Conservation (phyloP, 352 stramenopile species). For the Globisporangium orthogonon region DNA sequence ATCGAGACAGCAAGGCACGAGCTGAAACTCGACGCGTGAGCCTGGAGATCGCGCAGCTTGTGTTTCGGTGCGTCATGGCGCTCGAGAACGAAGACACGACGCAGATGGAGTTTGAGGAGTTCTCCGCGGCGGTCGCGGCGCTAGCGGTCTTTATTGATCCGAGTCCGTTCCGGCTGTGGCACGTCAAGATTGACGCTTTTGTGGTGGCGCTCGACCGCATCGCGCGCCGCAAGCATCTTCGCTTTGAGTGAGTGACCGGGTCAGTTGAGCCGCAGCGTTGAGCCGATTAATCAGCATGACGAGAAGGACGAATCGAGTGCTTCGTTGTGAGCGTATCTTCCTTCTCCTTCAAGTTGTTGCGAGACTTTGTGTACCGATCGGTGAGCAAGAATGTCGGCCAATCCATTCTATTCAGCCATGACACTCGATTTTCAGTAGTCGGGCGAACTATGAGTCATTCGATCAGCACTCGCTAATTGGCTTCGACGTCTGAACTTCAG, state of each 20-base stretch:
- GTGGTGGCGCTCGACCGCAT: slow-evolving; percentile 17
- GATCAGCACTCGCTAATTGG: not conserved
- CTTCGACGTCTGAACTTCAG: not conserved
- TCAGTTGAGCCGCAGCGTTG: too few species aligned
- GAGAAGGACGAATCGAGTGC: too few species aligned
- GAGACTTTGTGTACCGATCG: too few species aligned
- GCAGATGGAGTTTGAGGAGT: slow-evolving; percentile 63
- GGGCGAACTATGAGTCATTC: not conserved
- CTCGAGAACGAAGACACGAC: slow-evolving; percentile 43
- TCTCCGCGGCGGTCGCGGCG: slow-evolving; percentile 34
- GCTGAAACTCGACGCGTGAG: not conserved
- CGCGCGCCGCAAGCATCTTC: slow-evolving; percentile 2
- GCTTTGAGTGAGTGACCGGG: slow-evolving; percentile 14
- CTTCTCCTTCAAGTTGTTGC: too few species aligned
- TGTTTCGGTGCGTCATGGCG: slow-evolving; percentile 46
- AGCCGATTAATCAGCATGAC: too few species aligned
- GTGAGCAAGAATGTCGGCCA: too few species aligned
- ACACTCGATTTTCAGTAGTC: not conserved
- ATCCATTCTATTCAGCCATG: too few species aligned
- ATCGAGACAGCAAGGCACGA: not conserved
- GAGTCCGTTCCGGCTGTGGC: slow-evolving; percentile 43
- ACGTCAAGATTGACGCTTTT: slow-evolving; percentile 51
- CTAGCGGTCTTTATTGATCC: slow-evolving; percentile 34
- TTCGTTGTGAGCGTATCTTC: too few species aligned
- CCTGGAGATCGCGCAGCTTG: slow-evolving; percentile 15